Base-by-base conservation (phyloP, 495 filamentous ascomycete species). In the Recurvomyces mirabilis region DNA sequence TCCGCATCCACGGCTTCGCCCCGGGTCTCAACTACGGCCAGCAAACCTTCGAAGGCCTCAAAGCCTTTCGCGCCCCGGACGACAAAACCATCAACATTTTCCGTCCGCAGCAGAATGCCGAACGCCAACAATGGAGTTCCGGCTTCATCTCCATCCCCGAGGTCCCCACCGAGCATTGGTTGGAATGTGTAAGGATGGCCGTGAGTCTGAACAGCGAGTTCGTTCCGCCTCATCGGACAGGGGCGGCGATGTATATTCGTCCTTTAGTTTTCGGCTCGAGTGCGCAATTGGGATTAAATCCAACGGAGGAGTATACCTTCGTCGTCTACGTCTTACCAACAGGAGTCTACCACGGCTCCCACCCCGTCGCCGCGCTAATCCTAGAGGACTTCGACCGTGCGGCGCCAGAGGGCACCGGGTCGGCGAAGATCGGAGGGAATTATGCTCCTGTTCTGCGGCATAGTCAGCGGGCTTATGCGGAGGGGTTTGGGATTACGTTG, bases 331-430 rank as follows among this genome's bases (percentile, higher is more conserved):
- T 64, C 11, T 51, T 59, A 37, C 67, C 68, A 2, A 54, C 53
- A 4, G 54, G 52, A 2, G 56, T 65, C 5, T 67, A 65, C 32
- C 64, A 69, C 36, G 63, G 66, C 20, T 49, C 52, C 7, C 49
- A 53, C 12, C 60, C 65, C 9, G 46, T 65, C 31, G 56, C 56
- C 7, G 68, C 67, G 1, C 44, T 71, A 14, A 59, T 71, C 11
- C 45, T 72, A 14, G 74, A 78, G 51, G 72, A 77, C 24, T 78
- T 76, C 47, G 74, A 78, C 47, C 68, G 74, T 3, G 59, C 69
- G 5, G 74, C 74, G 18, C 73, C 73, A 0, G 52, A 62, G 35
- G 74, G 74, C 6, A 75, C 68, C 0, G 74, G 74, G 0, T 56
- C 53, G 20, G 73, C 67, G 3, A 78, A 78, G 54, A 62, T 76